These are phyloP conservation scores for Choiromyces venosus DNA, from an alignment of 495 filamentous ascomycete genomes.

Conservation along the genomic window DNA sequence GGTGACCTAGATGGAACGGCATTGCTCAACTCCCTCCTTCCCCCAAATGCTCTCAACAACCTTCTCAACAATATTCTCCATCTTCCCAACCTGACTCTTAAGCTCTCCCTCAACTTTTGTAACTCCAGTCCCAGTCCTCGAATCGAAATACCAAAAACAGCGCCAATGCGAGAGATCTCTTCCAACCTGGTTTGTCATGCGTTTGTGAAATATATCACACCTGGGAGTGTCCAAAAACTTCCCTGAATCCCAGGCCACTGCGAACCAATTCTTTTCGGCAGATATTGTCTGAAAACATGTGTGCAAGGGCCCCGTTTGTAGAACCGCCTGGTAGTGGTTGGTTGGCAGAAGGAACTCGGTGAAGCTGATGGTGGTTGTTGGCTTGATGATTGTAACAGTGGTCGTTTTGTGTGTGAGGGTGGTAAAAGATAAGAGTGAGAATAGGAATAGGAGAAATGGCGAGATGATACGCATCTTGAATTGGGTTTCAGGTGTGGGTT, in stretches of 20 bases:
- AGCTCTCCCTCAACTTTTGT: constrained; percentile 6
- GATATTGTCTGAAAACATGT: constrained; percentile 7
- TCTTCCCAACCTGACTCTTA: background rate
- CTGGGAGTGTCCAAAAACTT: background rate
- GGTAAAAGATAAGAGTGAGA: background rate
- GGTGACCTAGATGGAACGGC: background rate
- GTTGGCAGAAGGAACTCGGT: background rate
- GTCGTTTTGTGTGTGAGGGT: background rate
- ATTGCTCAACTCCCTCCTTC: background rate
- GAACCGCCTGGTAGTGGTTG: background rate
- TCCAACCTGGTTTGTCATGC: background rate
- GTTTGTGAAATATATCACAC: background rate
- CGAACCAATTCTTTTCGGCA: constrained; percentile 12
- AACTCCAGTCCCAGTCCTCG: background rate
- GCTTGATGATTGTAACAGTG: background rate
- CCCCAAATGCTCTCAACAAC: constrained; percentile 3
- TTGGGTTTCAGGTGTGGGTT: background rate
- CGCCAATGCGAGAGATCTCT: background rate
- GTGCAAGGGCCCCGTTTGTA: background rate
- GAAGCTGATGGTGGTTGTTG: background rate
- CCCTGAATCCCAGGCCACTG: constrained; percentile 2
- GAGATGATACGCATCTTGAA: background rate
- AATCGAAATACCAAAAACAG: constrained; percentile 11
- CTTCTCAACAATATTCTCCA: background rate
- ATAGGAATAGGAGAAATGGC: background rate